Conservation (phyloP, 306 rosid genomes). For the Canavalia gladiata region DNA sequence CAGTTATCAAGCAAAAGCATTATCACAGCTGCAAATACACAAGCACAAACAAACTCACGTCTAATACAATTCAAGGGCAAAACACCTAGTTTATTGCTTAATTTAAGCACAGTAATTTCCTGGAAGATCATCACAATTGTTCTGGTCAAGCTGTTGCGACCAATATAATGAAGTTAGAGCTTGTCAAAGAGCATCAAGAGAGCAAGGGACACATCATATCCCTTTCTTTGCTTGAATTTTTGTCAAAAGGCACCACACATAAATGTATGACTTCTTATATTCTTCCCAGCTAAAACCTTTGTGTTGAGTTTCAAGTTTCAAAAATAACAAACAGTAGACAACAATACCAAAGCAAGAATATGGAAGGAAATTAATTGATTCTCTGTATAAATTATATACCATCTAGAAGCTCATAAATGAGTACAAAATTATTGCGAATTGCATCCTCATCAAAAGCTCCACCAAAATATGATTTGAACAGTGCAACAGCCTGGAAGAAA, state of each 20-base stretch:
- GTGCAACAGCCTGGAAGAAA: slow-evolving; percentile 77
- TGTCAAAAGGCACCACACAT: background rate
- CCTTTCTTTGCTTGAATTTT: background rate
- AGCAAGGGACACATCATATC: slow-evolving; percentile 5
- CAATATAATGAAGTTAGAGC: background rate
- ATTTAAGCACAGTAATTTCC: background rate
- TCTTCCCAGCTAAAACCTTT: background rate
- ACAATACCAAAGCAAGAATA: slow-evolving; percentile 13
- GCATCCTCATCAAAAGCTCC: slow-evolving; percentile 97
- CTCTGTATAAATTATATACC: slow-evolving; percentile 61
- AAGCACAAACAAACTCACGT: slow-evolving; percentile 14
- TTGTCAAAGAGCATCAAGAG: slow-evolving; percentile 1
- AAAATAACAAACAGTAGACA: slow-evolving; percentile 19
- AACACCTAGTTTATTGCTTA: background rate
- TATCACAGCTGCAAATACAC: background rate
- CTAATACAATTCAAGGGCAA: slow-evolving; percentile 9
- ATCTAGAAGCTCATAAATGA: slow-evolving; percentile 89
- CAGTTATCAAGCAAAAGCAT: slow-evolving; percentile 28
- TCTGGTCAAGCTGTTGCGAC: background rate
- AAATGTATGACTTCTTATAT: background rate
- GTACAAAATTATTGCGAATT: slow-evolving; percentile 91
- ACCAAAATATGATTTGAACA: slow-evolving; percentile 91
- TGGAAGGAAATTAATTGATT: background rate
- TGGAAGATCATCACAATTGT: background rate
- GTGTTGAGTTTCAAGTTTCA: background rate